A percentile compares a stretch with the other conserved stretches of the same genome.
Conservation (phyloP, 345 rosid species). For the Eucalyptus leucophloia region DNA sequence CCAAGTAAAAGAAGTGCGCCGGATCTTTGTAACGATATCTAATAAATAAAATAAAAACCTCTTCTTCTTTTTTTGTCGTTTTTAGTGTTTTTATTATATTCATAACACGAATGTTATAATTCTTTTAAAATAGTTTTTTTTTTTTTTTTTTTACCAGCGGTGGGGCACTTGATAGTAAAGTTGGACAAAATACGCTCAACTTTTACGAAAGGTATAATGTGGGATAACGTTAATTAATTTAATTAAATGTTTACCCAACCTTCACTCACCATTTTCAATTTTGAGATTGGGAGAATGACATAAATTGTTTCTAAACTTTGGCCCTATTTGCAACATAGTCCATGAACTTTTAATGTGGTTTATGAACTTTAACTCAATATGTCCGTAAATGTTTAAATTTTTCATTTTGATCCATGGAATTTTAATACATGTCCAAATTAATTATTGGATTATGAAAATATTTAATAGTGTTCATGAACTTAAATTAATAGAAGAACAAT, state of each 20-base stretch:
- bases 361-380: too few species aligned
- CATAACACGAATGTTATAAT: background rate
- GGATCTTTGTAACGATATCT: background rate
- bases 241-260: background rate
- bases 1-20: background rate
- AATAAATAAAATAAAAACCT: background rate
- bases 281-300: too few species aligned
- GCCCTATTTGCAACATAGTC: accelerated
- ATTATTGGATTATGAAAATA: too few species aligned
- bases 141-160: background rate
- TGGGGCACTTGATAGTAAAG: background rate
- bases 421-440: too few species aligned
- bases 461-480: too few species aligned
- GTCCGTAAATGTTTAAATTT: accelerated
- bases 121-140: background rate
- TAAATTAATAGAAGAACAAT: too few species aligned
- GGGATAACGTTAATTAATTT: background rate
- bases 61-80: too few species aligned
- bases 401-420: too few species aligned
- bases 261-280: background rate
- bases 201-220: background rate
- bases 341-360: too few species aligned
- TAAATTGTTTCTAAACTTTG: too few species aligned
- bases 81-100: background rate
- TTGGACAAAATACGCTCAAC: background rate